phyloP scores from a whole-genome alignment of 2,329 filamentous ascomycete species.

The Fusarium brevicatenulatum region DNA sequence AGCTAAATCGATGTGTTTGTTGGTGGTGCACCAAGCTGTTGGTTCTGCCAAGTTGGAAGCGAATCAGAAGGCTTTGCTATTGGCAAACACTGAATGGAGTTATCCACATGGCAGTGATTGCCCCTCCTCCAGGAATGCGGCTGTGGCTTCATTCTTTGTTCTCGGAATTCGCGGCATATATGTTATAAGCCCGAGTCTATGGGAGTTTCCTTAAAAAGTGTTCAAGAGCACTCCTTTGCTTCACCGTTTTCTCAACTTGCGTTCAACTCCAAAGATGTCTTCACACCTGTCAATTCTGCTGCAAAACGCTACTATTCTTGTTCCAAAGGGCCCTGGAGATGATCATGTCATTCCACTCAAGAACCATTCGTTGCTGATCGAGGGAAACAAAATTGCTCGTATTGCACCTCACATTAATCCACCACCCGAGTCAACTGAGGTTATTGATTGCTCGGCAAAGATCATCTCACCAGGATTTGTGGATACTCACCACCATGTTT shows the following conservation, averaged over 20 bases:
- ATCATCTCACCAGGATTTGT: background rate
- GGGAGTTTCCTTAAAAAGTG: fast-evolving
- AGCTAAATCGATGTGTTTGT: background rate
- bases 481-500: conserved; percentile 19
- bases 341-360: background rate
- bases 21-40: background rate
- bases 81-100: background rate
- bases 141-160: background rate
- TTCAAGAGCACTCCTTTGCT: too few relatives aligned
- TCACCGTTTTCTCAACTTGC: fast-evolving
- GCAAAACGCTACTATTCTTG: conserved; percentile 4
- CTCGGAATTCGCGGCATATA: background rate
- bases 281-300: background rate
- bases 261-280: background rate
- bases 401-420: background rate
- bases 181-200: fast-evolving
- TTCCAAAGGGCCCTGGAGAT: background rate
- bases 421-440: background rate
- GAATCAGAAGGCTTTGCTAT: background rate
- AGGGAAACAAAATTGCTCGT: background rate
- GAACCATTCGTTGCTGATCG: conserved; percentile 10
- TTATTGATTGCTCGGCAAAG: conserved; percentile 4
- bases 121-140: background rate
- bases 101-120: background rate
- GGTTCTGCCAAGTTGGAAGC: background rate